Conservation (phyloP, 768 basidiomycete species). For the Mrakia gelida region DNA sequence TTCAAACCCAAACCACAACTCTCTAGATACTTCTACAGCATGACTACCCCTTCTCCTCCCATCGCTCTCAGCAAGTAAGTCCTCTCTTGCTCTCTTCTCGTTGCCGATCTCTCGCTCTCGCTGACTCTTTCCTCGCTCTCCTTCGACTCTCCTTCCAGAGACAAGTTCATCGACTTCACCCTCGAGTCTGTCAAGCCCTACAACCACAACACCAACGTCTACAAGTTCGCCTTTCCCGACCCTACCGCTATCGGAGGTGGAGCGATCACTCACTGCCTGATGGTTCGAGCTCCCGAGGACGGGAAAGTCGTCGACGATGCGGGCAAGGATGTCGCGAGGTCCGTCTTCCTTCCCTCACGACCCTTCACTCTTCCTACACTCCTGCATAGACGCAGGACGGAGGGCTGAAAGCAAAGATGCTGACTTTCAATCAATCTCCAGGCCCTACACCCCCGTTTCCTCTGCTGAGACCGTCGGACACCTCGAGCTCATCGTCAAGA, state of each 20-base stretch:
- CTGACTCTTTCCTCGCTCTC: neutral
- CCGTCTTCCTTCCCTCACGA: neutral
- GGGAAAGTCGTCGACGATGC: constrained; percentile 55
- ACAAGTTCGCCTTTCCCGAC: constrained; percentile 36
- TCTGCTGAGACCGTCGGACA: constrained; percentile 68
- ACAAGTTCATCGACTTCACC: constrained; percentile 24
- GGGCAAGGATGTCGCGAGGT: constrained; percentile 70
- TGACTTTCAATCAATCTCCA: constrained; percentile 3
- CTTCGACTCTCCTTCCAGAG: neutral
- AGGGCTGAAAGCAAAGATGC: too few relatives aligned
- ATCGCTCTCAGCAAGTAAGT: constrained; percentile 26
- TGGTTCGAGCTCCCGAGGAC: constrained; percentile 69
- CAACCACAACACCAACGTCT: constrained; percentile 80
- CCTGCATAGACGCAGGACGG: too few relatives aligned
- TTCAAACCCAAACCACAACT: too few relatives aligned
- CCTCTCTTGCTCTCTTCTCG: neutral
- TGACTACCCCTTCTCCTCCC: neutral
- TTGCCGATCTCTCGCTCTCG: too few relatives aligned
- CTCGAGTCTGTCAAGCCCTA: constrained; percentile 58
- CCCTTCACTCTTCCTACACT: neutral
- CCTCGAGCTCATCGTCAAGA: constrained; percentile 76
- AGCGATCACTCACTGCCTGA: constrained; percentile 70
- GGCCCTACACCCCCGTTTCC: constrained; percentile 89
- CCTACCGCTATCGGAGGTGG: constrained; percentile 62
- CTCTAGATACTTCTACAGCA: neutral